Conservation (phyloP, 495 filamentous ascomycete genomes). For the Ascodesmis nigricans region DNA sequence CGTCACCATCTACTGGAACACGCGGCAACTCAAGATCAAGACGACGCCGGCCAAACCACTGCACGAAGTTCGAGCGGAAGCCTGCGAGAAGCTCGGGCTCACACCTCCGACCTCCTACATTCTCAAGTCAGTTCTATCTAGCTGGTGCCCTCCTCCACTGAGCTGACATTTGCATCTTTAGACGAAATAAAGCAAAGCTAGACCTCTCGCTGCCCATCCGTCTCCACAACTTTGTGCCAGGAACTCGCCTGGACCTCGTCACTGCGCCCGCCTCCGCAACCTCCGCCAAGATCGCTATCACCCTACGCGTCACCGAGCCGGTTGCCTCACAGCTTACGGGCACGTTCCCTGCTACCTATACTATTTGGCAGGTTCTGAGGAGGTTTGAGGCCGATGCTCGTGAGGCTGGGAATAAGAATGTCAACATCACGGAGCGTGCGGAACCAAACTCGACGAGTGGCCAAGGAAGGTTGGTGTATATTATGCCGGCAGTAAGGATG, state of each 20-base stretch:
- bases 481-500: slow-evolving; percentile 62
- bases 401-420: slow-evolving; percentile 27
- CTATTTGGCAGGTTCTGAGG: slow-evolving; percentile 68
- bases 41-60: slow-evolving; percentile 58
- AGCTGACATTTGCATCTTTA: slow-evolving; percentile 19
- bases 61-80: slow-evolving; percentile 64
- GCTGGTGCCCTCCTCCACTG: slow-evolving; percentile 2
- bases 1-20: slow-evolving; percentile 66
- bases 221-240: slow-evolving; percentile 63
- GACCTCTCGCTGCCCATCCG: slow-evolving; percentile 68
- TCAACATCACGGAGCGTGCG: slow-evolving; percentile 64
- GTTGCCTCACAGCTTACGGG: slow-evolving; percentile 41
- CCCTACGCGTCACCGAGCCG: slow-evolving; percentile 52
- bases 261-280: slow-evolving; percentile 26
- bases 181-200: slow-evolving; percentile 58
- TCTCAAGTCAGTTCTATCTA: slow-evolving; percentile 40
- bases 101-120: slow-evolving; percentile 44
- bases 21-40: slow-evolving; percentile 54
- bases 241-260: slow-evolving; percentile 85
- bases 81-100: slow-evolving; percentile 56
- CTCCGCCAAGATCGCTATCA: slow-evolving; percentile 62
- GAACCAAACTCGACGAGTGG: slow-evolving; percentile 35
- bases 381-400: slow-evolving; percentile 49
- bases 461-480: slow-evolving; percentile 56
- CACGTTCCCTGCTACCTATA: slow-evolving; percentile 64